Base-by-base conservation (phyloP, 2,329 filamentous ascomycete genomes). In the Allantophomopsis cytisporea region DNA sequence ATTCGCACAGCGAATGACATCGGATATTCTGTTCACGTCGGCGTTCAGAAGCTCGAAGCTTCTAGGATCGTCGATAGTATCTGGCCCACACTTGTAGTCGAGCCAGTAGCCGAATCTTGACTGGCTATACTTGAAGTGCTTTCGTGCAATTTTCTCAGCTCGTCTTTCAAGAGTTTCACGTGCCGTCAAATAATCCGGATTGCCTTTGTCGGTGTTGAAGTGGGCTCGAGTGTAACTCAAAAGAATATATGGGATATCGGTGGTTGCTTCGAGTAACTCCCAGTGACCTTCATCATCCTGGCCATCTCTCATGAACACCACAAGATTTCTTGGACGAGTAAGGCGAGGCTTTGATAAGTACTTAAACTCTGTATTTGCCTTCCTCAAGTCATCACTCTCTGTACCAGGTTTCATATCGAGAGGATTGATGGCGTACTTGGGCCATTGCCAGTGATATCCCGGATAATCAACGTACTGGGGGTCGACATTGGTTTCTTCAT, bases 361-460 rank as follows among this genome's bases (percentile, higher is more conserved):
- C 11, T 28, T 28, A 8, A 12, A 28, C 23, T 28, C 23, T 12
- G 23, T 28, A 8, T 28, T 28, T 4, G 23, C 23, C 11, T 28
- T 28, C 11, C 10, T 8, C 3, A 28, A 8, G 23, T 28, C 23
- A 28, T 16, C 16, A 14, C 11, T 20, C 14, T 39, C 33, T 5
- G 33, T 37, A 12, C 18, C 35, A 6, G 50, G 50, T 16, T 39
- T 47, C 40, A 44, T 43, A 30, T 54, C 50, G 2, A 54, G 41
- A 0, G 43, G 43, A 31, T 54, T 54, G 32, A 47, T 48, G 4
- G 47, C 46, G 35, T 51, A 45, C 16, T 52, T 52, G 0, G 51
- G 43, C 49, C 49, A 54, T 35, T 49, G 41, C 49, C 49, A 54
- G 35, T 50, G 43, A 15, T 50, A 50, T 2, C 41, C 45, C 4